Evolutionary conservation across 306 rosid species (phyloP), one percentile per base, ranked within the genome.

Genomic region (Cucurbita ficifolia): DNA sequence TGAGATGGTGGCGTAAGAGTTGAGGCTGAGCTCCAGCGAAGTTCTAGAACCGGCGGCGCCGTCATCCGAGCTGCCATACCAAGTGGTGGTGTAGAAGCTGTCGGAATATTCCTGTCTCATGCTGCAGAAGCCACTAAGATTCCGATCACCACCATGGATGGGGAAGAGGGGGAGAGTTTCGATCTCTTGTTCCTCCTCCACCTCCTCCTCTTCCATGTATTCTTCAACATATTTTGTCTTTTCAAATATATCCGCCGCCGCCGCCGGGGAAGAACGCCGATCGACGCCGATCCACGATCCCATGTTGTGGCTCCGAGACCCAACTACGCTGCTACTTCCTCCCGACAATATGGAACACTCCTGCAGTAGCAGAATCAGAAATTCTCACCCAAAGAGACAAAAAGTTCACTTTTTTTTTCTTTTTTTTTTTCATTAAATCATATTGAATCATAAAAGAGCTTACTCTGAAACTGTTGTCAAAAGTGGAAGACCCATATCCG

Each of bases 161-260:
- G 99, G 99, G 67, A 94, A 94, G 43, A 94, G 88, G 16, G 97
- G 96, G 43, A 94, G 99, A 8, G 97, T 94, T 83, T 94, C 97
- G 77, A 91, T 89, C 75, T 87, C 91, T 40, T 76, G 82, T 29
- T 29, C 33, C 33, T 29, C 33, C 29, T 24, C 29, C n/a, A n/a
- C n/a, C 5, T 65, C 36, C 67, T 82, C 83, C 7, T 79, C 62
- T 29, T 76, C 51, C 7, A 50, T 58, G 35, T 18, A 49, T 43
- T 62, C 75, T 16, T 75, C 46, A 22, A 18, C 52, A 43, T 85
- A 54, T 76, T 77, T 83, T 73, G 82, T 76, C 73, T 86, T 94
- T 58, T 86, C 97, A 70, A 87, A 77, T 71, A 85, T 45, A 61
- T 77, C 53, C 7, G 61, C 36, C 7, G 60, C 36, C 48, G 70